Evolutionary conservation across 768 basidiomycete genomes (phyloP).

Genomic region (Tricholoma hemisulphureum): DNA sequence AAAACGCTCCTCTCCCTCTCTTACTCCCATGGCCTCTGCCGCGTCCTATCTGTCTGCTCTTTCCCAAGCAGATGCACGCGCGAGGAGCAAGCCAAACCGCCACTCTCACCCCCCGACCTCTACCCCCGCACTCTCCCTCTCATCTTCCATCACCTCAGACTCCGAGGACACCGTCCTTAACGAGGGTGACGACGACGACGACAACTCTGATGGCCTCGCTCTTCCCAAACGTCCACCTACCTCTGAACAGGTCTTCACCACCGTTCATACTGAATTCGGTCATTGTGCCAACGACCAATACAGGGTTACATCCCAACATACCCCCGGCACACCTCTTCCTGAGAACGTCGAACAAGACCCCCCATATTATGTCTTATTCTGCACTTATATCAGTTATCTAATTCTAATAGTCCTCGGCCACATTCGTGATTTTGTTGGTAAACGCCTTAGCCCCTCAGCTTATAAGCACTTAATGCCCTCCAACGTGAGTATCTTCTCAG

Average conservation of each 20-base stretch:
- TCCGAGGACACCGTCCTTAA: conserved; percentile 67
- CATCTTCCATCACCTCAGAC: conserved; percentile 66
- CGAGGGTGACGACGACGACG: conserved; percentile 52
- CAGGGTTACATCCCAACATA: conserved; percentile 66
- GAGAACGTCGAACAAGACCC: conserved; percentile 76
- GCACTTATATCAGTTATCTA: conserved; percentile 92
- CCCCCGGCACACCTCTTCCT: conserved; percentile 46
- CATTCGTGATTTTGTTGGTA: conserved; percentile 92
- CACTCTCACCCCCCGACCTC: conserved; percentile 47
- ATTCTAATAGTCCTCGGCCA: conserved; percentile 91
- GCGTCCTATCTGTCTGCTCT: conserved; percentile 44
- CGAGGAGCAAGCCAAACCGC: conserved; percentile 37
- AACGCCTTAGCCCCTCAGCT: conserved; percentile 62
- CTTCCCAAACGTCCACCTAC: conserved; percentile 70
- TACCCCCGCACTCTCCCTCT: conserved; percentile 72
- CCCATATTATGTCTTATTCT: conserved; percentile 87
- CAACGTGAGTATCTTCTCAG: conserved; percentile 57
- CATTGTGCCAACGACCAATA: conserved; percentile 79
- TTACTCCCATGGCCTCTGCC: conserved; percentile 35
- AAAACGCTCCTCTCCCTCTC: conserved; percentile 43
- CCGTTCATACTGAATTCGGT: conserved; percentile 89
- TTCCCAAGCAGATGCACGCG: conserved; percentile 60
- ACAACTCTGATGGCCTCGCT: conserved; percentile 54
- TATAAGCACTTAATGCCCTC: conserved; percentile 83
- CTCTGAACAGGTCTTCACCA: conserved; percentile 74